phyloP scores from a whole-genome alignment of 495 filamentous ascomycete species.

The Tuber indicum region DNA sequence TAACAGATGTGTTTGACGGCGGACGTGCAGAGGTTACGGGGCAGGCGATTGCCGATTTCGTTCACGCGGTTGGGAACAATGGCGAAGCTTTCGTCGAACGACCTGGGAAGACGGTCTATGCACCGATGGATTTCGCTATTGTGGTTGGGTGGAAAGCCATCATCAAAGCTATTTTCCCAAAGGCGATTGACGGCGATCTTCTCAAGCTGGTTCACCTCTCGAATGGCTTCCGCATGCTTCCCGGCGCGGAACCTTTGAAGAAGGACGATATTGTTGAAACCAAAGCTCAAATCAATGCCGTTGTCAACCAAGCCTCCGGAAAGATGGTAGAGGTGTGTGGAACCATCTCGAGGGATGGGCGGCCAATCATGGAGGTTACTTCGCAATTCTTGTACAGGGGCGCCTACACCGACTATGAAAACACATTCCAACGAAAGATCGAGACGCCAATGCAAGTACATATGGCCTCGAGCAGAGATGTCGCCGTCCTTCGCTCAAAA shows the following conservation, averaged over 20 bases:
- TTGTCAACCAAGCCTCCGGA: constrained; percentile 94
- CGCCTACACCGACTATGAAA: constrained; percentile 84
- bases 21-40: constrained; percentile 77
- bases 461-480: constrained; percentile 75
- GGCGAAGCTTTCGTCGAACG: constrained; percentile 97
- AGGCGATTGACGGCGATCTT: constrained; percentile 87
- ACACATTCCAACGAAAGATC: constrained; percentile 95
- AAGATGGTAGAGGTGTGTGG: constrained; percentile 99
- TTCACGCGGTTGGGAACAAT: constrained; percentile 95
- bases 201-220: constrained; percentile 92
- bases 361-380: constrained; percentile 95
- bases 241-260: constrained; percentile 87
- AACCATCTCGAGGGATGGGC: constrained; percentile 78
- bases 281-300: constrained; percentile 91
- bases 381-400: constrained; percentile 97
- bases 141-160: constrained; percentile 99
- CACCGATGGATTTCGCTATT: constrained; percentile 98
- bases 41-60: constrained; percentile 93
- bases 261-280: constrained; percentile 89
- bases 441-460: constrained; percentile 95
- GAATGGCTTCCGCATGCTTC: constrained; percentile 96
- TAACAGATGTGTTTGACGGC: constrained; percentile 81
- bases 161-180: constrained; percentile 95
- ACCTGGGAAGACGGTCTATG: constrained; percentile 87
- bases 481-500: constrained; percentile 89